Conservation (phyloP, 140 eudicot genomes). For the Senecio squalidus region DNA sequence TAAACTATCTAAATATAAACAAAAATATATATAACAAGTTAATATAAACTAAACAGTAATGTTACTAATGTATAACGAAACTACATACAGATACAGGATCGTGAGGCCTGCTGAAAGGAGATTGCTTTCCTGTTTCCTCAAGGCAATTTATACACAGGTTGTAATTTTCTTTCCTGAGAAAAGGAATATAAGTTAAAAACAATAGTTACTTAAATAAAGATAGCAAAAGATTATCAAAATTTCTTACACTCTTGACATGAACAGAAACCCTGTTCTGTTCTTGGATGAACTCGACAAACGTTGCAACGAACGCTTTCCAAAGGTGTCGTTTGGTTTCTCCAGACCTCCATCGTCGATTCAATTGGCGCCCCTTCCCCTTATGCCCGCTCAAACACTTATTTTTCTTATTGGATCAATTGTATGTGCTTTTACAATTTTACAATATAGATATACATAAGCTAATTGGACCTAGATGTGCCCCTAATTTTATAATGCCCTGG, state of each 20-base stretch:
- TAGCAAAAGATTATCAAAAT: neutral
- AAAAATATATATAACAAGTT: too few relatives aligned
- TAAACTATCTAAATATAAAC: neutral
- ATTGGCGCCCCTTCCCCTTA: too few relatives aligned
- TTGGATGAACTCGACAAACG: neutral
- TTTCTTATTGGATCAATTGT: too few relatives aligned
- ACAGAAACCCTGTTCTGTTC: neutral
- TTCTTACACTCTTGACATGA: slow-evolving; percentile 55
- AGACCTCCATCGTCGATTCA: too few relatives aligned
- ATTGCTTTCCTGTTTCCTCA: slow-evolving; percentile 42
- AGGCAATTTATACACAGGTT: slow-evolving; percentile 73
- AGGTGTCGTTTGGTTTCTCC: too few relatives aligned
- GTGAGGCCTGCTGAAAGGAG: slow-evolving; percentile 30
- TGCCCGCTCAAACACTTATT: too few relatives aligned
- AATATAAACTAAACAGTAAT: too few relatives aligned
- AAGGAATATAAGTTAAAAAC: neutral
- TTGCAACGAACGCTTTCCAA: too few relatives aligned
- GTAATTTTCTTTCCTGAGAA: slow-evolving; percentile 68
- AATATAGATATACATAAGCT: too few relatives aligned
- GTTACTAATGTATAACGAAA: neutral
- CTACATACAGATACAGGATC: slow-evolving; percentile 47
- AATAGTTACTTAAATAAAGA: neutral
- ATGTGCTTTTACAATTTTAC: too few relatives aligned
- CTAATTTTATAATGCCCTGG: too few relatives aligned
- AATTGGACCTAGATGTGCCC: too few relatives aligned